Percentiles rank a stretch among this genome's conserved stretches.
phyloP scores from a whole-genome alignment of 495 filamentous ascomycete species.

The Parathielavia hyrcaniae region DNA sequence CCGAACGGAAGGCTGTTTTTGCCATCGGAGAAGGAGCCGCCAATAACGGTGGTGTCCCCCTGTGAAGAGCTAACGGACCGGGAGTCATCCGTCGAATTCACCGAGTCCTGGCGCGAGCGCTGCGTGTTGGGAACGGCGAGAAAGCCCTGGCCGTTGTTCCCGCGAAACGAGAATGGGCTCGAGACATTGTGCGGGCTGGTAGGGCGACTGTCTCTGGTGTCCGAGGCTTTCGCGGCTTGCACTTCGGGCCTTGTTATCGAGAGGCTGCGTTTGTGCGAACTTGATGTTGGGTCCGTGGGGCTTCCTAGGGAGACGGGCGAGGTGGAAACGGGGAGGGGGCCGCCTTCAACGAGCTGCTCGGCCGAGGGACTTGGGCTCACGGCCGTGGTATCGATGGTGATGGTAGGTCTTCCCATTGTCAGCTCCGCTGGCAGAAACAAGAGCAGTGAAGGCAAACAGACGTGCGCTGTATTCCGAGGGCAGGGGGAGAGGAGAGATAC shows the following conservation, averaged over 20 bases:
- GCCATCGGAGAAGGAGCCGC: slow-evolving; percentile 35
- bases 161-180: slow-evolving; percentile 52
- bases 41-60: slow-evolving; percentile 40
- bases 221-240: slow-evolving; percentile 59
- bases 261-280: slow-evolving; percentile 39
- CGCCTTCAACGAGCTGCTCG: slow-evolving; percentile 15
- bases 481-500: slow-evolving; percentile 9
- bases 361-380: slow-evolving; percentile 41
- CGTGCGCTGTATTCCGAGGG: neutral
- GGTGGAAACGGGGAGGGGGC: slow-evolving; percentile 21
- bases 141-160: slow-evolving; percentile 41
- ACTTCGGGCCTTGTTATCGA: slow-evolving; percentile 48
- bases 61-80: slow-evolving; percentile 42
- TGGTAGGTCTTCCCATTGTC: slow-evolving; percentile 50
- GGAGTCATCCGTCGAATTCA: slow-evolving; percentile 47
- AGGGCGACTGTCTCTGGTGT: slow-evolving; percentile 71
- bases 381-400: slow-evolving; percentile 69
- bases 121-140: slow-evolving; percentile 45
- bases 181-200: slow-evolving; percentile 87
- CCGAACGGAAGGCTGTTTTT: slow-evolving; percentile 31
- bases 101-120: slow-evolving; percentile 49
- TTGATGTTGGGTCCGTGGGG: slow-evolving; percentile 37
- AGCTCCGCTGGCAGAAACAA: slow-evolving; percentile 13
- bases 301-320: slow-evolving; percentile 44
- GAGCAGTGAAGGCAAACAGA: slow-evolving; percentile 1